Conservation (phyloP, 352 stramenopile species). For the Globisporangium echinulatum region DNA sequence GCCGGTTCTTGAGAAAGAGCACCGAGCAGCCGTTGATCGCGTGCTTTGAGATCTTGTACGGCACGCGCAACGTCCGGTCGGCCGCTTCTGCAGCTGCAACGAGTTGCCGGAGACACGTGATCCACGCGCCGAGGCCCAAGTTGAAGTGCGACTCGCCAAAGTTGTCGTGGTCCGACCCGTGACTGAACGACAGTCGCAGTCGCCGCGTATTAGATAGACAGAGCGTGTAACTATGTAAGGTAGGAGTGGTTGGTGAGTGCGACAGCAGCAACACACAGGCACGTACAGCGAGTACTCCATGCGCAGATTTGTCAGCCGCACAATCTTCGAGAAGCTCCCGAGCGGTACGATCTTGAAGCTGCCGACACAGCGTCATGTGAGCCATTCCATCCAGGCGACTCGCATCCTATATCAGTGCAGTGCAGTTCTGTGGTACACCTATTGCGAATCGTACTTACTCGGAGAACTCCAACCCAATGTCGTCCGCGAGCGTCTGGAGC, state of each 20-base stretch:
- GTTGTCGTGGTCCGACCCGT: conserved; percentile 79
- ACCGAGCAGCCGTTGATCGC: conserved; percentile 64
- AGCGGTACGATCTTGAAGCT: conserved; percentile 85
- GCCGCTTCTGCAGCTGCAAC: conserved; percentile 41
- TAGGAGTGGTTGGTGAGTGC: neutral
- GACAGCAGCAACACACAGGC: neutral
- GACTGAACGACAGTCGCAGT: conserved; percentile 32
- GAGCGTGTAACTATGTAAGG: no score
- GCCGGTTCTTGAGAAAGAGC: conserved; percentile 75
- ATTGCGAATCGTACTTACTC: conserved; percentile 36
- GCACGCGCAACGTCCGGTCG: conserved; percentile 57
- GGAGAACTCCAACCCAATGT: conserved; percentile 57
- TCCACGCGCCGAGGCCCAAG: conserved; percentile 70
- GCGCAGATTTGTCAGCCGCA: conserved; percentile 61
- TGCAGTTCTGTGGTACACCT: neutral
- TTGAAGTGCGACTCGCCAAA: conserved; percentile 86
- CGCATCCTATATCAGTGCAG: no score
- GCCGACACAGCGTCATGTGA: conserved; percentile 1
- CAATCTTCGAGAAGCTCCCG: conserved; percentile 85
- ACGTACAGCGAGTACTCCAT: conserved; percentile 83
- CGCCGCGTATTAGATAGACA: no score
- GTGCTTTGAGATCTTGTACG: conserved; percentile 78
- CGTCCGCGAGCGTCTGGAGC: conserved; percentile 48
- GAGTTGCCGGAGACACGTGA: conserved; percentile 71
- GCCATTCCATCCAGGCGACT: no score